Base-by-base conservation (phyloP, 1,284 basidiomycete genomes). In the Uromyces viciae-fabae region DNA sequence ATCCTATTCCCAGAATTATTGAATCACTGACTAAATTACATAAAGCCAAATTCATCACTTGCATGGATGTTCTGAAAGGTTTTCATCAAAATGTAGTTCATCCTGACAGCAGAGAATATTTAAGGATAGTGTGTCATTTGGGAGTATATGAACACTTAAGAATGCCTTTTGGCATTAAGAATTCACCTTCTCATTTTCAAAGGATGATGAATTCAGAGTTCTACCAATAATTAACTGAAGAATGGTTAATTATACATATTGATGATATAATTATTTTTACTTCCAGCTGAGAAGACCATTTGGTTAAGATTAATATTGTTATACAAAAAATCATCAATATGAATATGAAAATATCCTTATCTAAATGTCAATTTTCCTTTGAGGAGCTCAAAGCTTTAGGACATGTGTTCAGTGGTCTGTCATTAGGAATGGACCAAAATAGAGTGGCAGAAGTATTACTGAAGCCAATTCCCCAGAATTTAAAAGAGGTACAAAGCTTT, bases 161-260 rank as follows among this genome's bases (percentile, higher is more conserved):
- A 25, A 74, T 74, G 71, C 71, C 71, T 15, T 75, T 75, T 56
- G 73, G 73, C 0, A 56, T 38, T n/a, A 75, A 75, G 8, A 75
- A 58, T 60, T n/a, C 49, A 1, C 73, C 73, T 56, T 56, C 73
- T n/a, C 56, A 56, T 40, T 75, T 75, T 38, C 73, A 75, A 60
- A 31, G 54, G 0, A 60, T 75, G 54, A 75, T 75, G 73, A 54
- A 75, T 14, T 38, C 15, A 1, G 5, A 43, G 28, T 73, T 73
- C 19, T 25, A 22, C 17, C 22, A 38, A 56, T 15, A 60, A 58
- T 0, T 60, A 60, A 60, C 25, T 5, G 36, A 9, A 60, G 73
- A 54, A 2, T 40, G 52, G 1, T 22, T 75, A 31, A 54, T 74
- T 1, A 52, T 75, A 42, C 60, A 75, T 17, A 75, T 75, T 5